Percentiles rank a stretch among this genome's conserved stretches.
These are phyloP conservation scores for Syzygium aromaticum DNA, from an alignment of 345 rosid genomes.

Conservation along the genomic window DNA sequence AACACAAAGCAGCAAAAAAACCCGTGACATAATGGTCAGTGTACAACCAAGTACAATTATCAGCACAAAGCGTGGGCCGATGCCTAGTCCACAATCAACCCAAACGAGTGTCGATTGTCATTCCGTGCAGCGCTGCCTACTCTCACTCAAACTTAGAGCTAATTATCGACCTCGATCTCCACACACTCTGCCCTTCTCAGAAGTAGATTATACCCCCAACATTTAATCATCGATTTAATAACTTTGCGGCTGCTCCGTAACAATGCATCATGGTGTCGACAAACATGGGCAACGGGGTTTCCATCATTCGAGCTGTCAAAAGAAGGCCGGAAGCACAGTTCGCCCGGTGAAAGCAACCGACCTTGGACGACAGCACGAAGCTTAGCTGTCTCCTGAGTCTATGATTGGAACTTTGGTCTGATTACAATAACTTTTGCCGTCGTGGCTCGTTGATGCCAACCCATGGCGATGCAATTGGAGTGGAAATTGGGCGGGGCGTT, in stretches of 20 bases:
- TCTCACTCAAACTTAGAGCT: neutral
- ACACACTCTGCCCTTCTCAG: neutral
- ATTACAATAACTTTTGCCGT: neutral
- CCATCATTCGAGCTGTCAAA: neutral
- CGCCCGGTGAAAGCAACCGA: neutral
- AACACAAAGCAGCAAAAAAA: neutral
- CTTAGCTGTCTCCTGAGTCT: neutral
- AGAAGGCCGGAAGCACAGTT: neutral
- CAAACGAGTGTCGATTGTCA: neutral
- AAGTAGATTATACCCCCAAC: neutral
- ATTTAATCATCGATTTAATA: neutral
- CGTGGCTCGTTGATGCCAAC: neutral
- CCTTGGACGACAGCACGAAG: neutral
- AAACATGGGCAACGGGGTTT: neutral
- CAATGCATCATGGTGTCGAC: neutral
- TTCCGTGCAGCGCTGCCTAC: neutral
- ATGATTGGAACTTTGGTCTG: neutral
- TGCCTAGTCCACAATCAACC: neutral
- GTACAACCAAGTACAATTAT: neutral
- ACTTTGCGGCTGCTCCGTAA: neutral
- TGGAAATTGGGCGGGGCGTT: neutral
- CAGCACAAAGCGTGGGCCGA: neutral
- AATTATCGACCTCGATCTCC: neutral
- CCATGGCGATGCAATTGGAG: neutral
- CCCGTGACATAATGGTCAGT: accelerated